Percentiles rank a stretch among this genome's conserved stretches.
Conservation (phyloP, 1,284 basidiomycete genomes). For the Singerocomus inundabilis region DNA sequence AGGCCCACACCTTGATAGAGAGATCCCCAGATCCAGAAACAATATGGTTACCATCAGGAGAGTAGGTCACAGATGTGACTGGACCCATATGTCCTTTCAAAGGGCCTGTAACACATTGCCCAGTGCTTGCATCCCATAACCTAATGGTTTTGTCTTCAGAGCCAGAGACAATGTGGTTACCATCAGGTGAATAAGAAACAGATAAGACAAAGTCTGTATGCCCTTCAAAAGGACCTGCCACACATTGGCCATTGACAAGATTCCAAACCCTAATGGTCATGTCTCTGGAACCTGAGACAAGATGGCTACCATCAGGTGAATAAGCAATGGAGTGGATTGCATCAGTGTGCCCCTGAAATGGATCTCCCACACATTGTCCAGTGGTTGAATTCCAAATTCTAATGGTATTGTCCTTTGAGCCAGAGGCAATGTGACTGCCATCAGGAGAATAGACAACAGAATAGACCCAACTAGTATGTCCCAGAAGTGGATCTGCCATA, state of each 20-base stretch:
- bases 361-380: slow-evolving; percentile 12
- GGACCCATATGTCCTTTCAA: slow-evolving; percentile 12
- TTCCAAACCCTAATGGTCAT: slow-evolving; percentile 23
- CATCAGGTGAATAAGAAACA: slow-evolving; percentile 23
- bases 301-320: slow-evolving; percentile 14
- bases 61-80: slow-evolving; percentile 14
- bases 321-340: slow-evolving; percentile 10
- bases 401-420: slow-evolving; percentile 13
- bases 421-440: slow-evolving; percentile 14
- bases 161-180: slow-evolving; percentile 15
- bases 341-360: slow-evolving; percentile 16
- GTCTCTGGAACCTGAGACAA: slow-evolving; percentile 21
- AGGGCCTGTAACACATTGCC: slow-evolving; percentile 16
- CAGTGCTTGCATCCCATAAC: slow-evolving; percentile 15
- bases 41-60: slow-evolving; percentile 17
- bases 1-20: slow-evolving; percentile 17
- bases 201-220: slow-evolving; percentile 12
- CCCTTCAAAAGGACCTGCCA: slow-evolving; percentile 17
- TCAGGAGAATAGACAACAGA: slow-evolving; percentile 18
- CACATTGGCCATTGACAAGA: slow-evolving; percentile 15
- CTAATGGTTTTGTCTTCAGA: slow-evolving; percentile 20
- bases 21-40: slow-evolving; percentile 17
- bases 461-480: slow-evolving; percentile 4
- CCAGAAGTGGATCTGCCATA: slow-evolving; percentile 3
- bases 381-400: slow-evolving; percentile 16